phyloP scores from a whole-genome alignment of 345 rosid genomes.

The Viola odorata region DNA sequence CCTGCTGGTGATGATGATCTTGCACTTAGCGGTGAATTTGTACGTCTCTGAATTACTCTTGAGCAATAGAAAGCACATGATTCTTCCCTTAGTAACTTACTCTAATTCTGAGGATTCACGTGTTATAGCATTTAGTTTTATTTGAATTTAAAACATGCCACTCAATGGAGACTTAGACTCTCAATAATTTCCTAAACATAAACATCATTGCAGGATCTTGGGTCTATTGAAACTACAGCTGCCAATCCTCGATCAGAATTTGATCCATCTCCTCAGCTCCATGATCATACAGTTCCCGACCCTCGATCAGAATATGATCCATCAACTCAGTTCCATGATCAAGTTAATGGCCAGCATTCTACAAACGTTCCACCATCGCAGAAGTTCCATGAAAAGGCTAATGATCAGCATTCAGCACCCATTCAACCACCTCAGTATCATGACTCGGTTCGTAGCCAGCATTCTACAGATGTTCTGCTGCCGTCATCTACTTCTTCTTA shows the following conservation, averaged over 20 bases:
- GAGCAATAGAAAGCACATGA: conserved; percentile 2
- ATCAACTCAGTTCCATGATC: conserved; percentile 44
- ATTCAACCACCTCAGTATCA: conserved; percentile 23
- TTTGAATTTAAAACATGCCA: background rate
- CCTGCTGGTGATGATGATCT: conserved; percentile 64
- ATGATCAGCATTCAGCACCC: conserved; percentile 35
- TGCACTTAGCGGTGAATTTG: conserved; percentile 39
- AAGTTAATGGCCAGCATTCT: conserved; percentile 36
- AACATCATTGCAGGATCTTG: conserved; percentile 51
- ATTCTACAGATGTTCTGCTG: conserved; percentile 8
- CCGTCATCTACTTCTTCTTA: conserved; percentile 35
- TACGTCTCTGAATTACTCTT: conserved; percentile 23
- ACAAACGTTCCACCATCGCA: conserved; percentile 37
- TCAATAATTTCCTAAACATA: background rate
- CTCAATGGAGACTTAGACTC: conserved; percentile 4
- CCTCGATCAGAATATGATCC: conserved; percentile 40
- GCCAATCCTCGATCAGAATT: conserved; percentile 38
- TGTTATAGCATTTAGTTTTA: background rate
- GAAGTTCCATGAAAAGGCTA: conserved; percentile 38
- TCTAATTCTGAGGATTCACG: background rate
- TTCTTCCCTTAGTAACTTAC: background rate
- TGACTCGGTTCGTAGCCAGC: conserved; percentile 17
- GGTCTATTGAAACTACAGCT: conserved; percentile 34
- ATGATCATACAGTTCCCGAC: conserved; percentile 37
- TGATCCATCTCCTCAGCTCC: conserved; percentile 41